A percentile compares a stretch with the other conserved stretches of the same genome.
Evolutionary conservation across 768 basidiomycete species (phyloP).

Genomic region (Boletus reticuloceps): DNA sequence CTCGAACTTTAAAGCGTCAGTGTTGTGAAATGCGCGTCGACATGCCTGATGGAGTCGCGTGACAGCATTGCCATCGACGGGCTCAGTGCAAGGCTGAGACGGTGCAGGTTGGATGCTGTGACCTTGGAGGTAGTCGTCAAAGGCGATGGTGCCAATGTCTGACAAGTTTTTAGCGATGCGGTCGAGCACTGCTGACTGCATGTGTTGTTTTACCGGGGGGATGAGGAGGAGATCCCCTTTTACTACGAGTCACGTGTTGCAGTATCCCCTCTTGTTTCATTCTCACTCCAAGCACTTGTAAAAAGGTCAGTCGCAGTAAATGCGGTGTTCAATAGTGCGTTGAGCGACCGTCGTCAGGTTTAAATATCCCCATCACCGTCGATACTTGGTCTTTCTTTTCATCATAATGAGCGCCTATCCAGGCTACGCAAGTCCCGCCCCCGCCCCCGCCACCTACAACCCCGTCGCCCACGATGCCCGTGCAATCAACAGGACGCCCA

Average conservation of each 20-base stretch:
- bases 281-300: too few species aligned
- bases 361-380: too few species aligned
- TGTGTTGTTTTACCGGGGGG: too few species aligned
- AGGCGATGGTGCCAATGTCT: constrained; percentile 26
- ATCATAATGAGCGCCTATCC: constrained; percentile 18
- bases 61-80: constrained; percentile 25
- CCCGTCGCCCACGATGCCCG: constrained; percentile 18
- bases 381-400: too few species aligned
- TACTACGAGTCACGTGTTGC: not conserved
- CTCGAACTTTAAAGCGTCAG: constrained; percentile 45
- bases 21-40: constrained; percentile 40
- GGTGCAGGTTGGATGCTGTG: not conserved
- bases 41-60: constrained; percentile 41
- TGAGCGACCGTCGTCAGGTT: too few species aligned
- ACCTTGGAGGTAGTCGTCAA: constrained; percentile 27
- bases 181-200: constrained; percentile 1
- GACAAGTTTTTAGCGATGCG: constrained; percentile 26
- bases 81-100: not conserved
- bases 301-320: too few species aligned
- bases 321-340: too few species aligned
- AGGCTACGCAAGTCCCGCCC: constrained; percentile 7
- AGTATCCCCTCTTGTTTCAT: not conserved
- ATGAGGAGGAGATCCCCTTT: not conserved
- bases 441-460: constrained; percentile 8
- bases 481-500: constrained; percentile 45